Evolutionary conservation across 768 basidiomycete genomes (phyloP), one percentile per base, ranked within the genome.

Genomic region (Mycena alexandri): DNA sequence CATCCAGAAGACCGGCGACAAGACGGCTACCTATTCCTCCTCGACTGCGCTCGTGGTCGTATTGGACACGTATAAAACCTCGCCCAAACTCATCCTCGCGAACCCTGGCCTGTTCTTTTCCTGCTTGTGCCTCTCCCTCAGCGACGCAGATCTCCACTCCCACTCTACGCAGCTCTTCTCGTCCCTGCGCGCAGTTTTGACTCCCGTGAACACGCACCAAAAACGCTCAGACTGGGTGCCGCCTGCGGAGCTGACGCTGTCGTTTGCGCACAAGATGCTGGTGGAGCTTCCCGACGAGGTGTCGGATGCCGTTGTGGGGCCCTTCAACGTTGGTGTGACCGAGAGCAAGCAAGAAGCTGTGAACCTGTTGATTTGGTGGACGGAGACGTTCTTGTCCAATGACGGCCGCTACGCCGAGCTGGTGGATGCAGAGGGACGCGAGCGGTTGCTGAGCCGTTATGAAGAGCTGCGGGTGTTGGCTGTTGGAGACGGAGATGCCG

Each of bases 291-390:
- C 71, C 21, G 53, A 42, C 6, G 71, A 71, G 54, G 59, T 69
- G 17, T 42, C 63, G 46, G 71, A 71, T 54, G 60, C 63, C 33
- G 63, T 65, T 21, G 25, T 71, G 61, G 69, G 62, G 51, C 53
- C 58, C 19, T 68, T 59, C 51, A 56, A 41, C 44, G 53, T 68
- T 21, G 71, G 67, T 17, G 51, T 51, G 25, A 69, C 44, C 19
- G 41, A 41, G 25, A 52, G 63, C 55, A 71, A 71, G 58, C 50
- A 13, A 44, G 54, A 60, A 24, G 67, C 67, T 5, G 61, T 71
- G 22, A 34, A 47, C 42, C 54, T 71, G 64, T 54, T 71, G 54
- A 38, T 34, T n/a, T 71, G 71, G 71, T 71, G 71, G 71, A n/a
- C 34, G 36, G 44, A 51, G 46, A 71, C 59, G 60, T 64, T 68